Evolutionary conservation across 768 basidiomycete species (phyloP), one percentile per base, ranked within the genome.

Genomic region (Lactarius quietus): DNA sequence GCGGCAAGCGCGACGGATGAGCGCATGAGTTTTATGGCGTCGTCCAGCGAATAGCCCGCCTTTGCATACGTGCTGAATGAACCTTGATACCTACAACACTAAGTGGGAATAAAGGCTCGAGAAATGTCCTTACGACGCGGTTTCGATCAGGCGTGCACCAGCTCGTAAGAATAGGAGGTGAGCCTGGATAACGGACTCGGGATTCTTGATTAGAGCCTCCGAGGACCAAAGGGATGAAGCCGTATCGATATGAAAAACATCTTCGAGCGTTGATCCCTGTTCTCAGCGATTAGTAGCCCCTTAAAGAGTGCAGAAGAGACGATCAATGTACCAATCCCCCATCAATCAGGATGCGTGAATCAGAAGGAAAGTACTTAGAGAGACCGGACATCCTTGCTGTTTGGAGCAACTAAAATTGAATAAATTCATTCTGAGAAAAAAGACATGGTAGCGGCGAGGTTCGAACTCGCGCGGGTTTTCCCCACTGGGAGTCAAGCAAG

Each of bases 401-500:
- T 15, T 7, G 10, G 6, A 18, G 15, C 48, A 43, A 54, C 23
- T 23, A 31, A 20, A 26, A 26, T 51, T 26, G 45, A 23, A n/a
- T 8, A 12, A 15, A 48, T 48, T 23, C 23, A 51, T 33, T 10
- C 2, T 8, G 12, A 10, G n/a, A 70, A 60, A 72, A 64, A 61
- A 58, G 29, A 10, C 0, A 55, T 89, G 87, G 86, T 86, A 86
- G 85, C 86, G 84, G 89, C 87, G 88, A 89, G 89, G 86, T 88
- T 90, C 88, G 88, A 90, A 90, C 89, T 89, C 89, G 86, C 88
- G 89, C 87, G 88, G 87, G 81, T 82, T 84, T 81, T 43, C 86
- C 85, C 86, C 87, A 89, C 89, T 88, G 86, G 88, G 87, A 89
- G 82, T 84, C 87, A 87, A 76, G 71, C 12, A n/a, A n/a, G 61